Percentiles rank a stretch among this genome's conserved stretches.
These are phyloP conservation scores for Phytopythium sindhum DNA, from an alignment of 352 stramenopile species.

Conservation along the genomic window DNA sequence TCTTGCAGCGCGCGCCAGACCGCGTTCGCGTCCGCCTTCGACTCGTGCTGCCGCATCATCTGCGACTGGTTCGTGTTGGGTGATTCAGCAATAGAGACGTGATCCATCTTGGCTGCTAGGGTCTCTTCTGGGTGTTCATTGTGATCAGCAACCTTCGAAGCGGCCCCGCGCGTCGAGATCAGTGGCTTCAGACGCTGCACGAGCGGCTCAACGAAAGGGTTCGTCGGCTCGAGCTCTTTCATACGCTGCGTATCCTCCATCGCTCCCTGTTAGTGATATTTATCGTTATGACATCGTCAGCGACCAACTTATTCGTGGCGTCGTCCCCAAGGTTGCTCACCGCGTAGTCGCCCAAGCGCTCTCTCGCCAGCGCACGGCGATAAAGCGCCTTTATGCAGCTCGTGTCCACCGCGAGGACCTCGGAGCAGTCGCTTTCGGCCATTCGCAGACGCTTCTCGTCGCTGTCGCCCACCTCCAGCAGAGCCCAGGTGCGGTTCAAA, in stretches of 20 bases:
- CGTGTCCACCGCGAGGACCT: constrained; percentile 58
- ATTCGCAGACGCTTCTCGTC: constrained; percentile 18
- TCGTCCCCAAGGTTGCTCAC: constrained; percentile 13
- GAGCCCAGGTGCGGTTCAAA: constrained; percentile 62
- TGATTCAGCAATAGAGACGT: constrained; percentile 1
- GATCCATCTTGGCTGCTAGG: constrained; percentile 1
- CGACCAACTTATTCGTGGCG: too few relatives aligned
- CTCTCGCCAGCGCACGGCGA: constrained; percentile 68
- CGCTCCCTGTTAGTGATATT: constrained; percentile 19
- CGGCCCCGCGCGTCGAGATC: not conserved
- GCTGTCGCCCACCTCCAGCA: constrained; percentile 29
- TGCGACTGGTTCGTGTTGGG: not conserved
- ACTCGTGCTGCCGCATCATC: not conserved
- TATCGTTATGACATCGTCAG: not conserved
- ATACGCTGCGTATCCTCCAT: constrained; percentile 25
- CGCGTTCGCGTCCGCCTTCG: constrained; percentile 19
- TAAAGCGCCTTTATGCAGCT: constrained; percentile 90
- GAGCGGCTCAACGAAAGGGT: constrained; percentile 27
- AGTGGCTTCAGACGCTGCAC: constrained; percentile 16
- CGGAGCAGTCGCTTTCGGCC: constrained; percentile 71
- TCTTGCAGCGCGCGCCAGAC: constrained; percentile 54
- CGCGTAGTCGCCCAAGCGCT: constrained; percentile 62
- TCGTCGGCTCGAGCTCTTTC: constrained; percentile 32
- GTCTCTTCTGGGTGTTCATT: not conserved
- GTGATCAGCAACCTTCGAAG: not conserved